These are phyloP conservation scores for Mucor racemosus DNA, from an alignment of 371 early-diverging fungal genomes.

Conservation along the genomic window DNA sequence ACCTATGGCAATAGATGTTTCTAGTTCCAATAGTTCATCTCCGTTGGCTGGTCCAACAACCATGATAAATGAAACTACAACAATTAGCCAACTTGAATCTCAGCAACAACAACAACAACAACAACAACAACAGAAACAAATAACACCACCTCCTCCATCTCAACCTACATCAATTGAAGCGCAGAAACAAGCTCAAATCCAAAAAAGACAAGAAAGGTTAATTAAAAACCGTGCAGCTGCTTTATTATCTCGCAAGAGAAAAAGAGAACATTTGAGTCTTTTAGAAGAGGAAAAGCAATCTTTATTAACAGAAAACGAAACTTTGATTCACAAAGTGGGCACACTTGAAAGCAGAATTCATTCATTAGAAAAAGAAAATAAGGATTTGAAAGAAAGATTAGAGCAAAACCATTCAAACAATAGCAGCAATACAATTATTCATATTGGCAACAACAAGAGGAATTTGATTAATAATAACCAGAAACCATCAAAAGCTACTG, in stretches of 20 bases:
- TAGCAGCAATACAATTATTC: constrained; percentile 8
- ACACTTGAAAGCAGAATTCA: constrained; percentile 62
- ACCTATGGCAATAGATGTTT: constrained; percentile 5
- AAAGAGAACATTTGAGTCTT: constrained; percentile 79
- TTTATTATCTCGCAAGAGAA: constrained; percentile 83
- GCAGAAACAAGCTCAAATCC: constrained; percentile 42
- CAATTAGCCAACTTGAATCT: constrained; percentile 9
- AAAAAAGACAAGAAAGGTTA: constrained; percentile 84
- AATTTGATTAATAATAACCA: background rate
- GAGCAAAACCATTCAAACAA: background rate
- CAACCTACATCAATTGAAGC: constrained; percentile 22
- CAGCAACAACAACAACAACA: constrained; percentile 11
- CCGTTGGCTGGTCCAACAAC: constrained; percentile 14
- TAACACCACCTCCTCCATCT: background rate
- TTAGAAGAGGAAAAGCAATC: constrained; percentile 76
- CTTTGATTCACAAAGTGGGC: constrained; percentile 57
- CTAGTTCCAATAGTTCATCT: constrained; percentile 1
- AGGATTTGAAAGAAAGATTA: constrained; percentile 13
- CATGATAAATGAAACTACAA: background rate
- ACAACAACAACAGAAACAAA: background rate
- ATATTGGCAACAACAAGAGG: constrained; percentile 20
- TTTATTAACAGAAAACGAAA: constrained; percentile 66
- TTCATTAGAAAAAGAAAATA: constrained; percentile 43
- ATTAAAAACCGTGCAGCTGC: constrained; percentile 95
- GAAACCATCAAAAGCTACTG: constrained; percentile 43